Evolutionary conservation across 108 stramenopile species (phyloP).

Genomic region (Skeletonema costatum): DNA sequence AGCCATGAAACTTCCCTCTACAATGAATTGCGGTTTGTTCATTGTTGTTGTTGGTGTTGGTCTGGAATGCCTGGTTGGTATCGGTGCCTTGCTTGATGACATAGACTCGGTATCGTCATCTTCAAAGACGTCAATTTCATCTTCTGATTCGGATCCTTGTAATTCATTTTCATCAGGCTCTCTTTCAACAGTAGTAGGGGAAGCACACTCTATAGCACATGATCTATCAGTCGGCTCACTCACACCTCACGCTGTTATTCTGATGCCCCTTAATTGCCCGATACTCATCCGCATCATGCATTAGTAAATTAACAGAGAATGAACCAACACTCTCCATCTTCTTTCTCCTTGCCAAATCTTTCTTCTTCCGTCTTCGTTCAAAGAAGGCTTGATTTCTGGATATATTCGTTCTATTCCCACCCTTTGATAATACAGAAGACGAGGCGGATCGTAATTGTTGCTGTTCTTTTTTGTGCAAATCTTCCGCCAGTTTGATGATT

Average conservation of each 20-base stretch:
- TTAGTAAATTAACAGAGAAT: conserved; percentile 51
- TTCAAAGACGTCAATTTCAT: not conserved
- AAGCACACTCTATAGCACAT: not conserved
- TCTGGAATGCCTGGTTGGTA: not conserved
- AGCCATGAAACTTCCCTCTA: conserved; percentile 16
- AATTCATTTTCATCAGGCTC: not conserved
- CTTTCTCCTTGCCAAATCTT: conserved; percentile 22
- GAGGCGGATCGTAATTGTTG: conserved; percentile 9
- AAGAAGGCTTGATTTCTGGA: conserved; percentile 33
- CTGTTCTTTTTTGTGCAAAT: conserved; percentile 47
- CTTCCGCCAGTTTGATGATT: conserved; percentile 45
- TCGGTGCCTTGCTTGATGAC: not conserved
- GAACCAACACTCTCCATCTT: conserved; percentile 48
- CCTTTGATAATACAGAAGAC: not conserved
- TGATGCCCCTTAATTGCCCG: not conserved
- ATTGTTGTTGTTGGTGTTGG: not conserved
- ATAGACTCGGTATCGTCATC: not conserved
- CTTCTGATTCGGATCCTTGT: not conserved
- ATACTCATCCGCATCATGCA: conserved; percentile 27
- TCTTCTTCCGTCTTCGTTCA: conserved; percentile 24
- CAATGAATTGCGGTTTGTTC: not conserved
- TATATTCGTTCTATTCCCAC: conserved; percentile 1
- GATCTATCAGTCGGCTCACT: not conserved
- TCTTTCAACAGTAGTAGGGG: not conserved
- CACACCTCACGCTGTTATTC: not conserved